Evolutionary conservation across 257 asterid species (phyloP).

Genomic region (Ocimum tenuiflorum): DNA sequence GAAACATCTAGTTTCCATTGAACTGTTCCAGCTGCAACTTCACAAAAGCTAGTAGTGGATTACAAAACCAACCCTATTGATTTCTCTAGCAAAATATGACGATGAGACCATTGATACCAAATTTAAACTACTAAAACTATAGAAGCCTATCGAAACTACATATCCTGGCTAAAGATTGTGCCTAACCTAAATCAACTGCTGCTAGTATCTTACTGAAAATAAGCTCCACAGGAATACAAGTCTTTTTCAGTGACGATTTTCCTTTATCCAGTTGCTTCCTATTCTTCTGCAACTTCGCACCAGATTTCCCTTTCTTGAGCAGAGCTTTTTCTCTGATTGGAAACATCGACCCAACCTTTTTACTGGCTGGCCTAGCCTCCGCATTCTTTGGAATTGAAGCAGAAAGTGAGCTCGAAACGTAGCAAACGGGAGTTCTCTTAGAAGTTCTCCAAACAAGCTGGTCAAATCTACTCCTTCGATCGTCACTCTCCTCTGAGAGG

Average conservation of each 20-base stretch:
- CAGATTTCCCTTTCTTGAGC: conserved; percentile 10
- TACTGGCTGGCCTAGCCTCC: neutral
- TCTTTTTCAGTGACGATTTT: conserved; percentile 6
- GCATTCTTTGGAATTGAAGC: conserved; percentile 15
- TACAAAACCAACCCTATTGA: neutral
- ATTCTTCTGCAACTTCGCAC: conserved; percentile 13
- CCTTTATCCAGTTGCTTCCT: conserved; percentile 5
- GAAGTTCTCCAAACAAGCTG: conserved; percentile 52
- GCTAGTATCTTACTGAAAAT: conserved; percentile 35
- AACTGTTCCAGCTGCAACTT: neutral
- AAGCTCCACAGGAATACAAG: conserved; percentile 51
- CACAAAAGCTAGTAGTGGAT: neutral
- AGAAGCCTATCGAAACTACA: neutral
- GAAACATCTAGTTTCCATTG: neutral
- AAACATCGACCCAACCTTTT: too few species aligned
- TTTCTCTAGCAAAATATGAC: neutral
- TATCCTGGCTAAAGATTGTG: neutral
- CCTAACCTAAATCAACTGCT: conserved; percentile 33
- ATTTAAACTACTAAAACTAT: neutral
- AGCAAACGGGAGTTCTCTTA: conserved; percentile 53
- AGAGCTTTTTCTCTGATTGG: neutral
- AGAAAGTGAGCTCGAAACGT: conserved; percentile 24
- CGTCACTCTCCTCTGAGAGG: conserved; percentile 11
- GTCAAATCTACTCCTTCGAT: conserved; percentile 1
- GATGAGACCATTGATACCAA: neutral